Evolutionary conservation across 1,139 yeast genomes (phyloP), one percentile per base, ranked within the genome.

Genomic region (Geotrichum histeridarum): DNA sequence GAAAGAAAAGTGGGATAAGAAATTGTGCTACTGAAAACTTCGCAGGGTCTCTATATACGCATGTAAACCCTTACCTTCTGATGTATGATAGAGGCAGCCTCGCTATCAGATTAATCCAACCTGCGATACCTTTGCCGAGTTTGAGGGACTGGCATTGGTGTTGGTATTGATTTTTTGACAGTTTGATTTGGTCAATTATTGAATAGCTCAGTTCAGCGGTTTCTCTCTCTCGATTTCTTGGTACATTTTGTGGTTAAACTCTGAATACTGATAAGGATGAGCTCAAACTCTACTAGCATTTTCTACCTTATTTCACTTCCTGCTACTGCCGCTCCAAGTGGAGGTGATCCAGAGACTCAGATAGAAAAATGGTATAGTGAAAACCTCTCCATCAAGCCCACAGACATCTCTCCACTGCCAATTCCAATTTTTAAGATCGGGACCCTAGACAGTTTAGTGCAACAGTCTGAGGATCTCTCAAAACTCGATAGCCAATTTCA

Each of bases 381-480:
- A 51, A 61, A 67, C 35, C 46, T 61, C 39, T 50, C 46, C 22
- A 51, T 67, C 14, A 59, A 61, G 27, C 51, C 56, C 48, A 54
- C 61, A 51, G 60, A 58, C 22, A 64, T 64, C 48, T 67, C 70
- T 55, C 73, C 73, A 55, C 80, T 86, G 58, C 74, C 76, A 42
- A 77, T 90, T 54, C 99, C 98, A 12, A 83, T 78, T 60, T 91
- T 93, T 71, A 94, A 93, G 71, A 88, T 93, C 61, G 98, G 98
- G 36, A 91, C 98, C 2, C 79, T 93, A 67, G 99, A 94, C 72
- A 85, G 91, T 42, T 77, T 93, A 59, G 95, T 93, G 53, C 83
- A 85, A 64, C 93, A 90, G 70, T 83, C 93, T 67, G 99, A 94
- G 65, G 98, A 91, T 66, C 77, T 94, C 58, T 75, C 81, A 48